phyloP scores from a whole-genome alignment of 2,329 filamentous ascomycete genomes.

The Ophiosphaerella narmari region DNA sequence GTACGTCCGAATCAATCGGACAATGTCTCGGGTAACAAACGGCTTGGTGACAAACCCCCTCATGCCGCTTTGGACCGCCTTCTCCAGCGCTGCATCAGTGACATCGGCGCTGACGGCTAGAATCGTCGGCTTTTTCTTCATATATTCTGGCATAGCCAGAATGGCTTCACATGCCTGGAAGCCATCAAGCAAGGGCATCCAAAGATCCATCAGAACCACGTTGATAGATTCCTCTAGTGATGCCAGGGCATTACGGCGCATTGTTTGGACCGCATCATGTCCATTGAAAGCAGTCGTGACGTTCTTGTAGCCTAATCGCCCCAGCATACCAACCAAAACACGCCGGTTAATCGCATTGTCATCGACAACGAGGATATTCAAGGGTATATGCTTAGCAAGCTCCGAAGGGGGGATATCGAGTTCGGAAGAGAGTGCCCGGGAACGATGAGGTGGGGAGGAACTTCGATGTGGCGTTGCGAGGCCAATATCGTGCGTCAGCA shows the following conservation, averaged over 20 bases:
- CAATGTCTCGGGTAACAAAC: slow-evolving; percentile 66
- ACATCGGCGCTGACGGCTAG: slow-evolving; percentile 71
- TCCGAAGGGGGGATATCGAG: slow-evolving; percentile 17
- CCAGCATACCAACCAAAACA: slow-evolving; percentile 68
- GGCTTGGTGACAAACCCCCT: slow-evolving; percentile 72
- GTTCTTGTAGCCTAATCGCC: slow-evolving; percentile 67
- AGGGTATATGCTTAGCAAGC: slow-evolving; percentile 64
- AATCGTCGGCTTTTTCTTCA: slow-evolving; percentile 48
- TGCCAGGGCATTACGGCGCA: slow-evolving; percentile 49
- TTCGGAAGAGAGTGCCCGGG: slow-evolving; percentile 28
- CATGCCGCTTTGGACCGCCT: slow-evolving; percentile 66
- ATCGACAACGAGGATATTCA: slow-evolving; percentile 72
- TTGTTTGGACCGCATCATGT: slow-evolving; percentile 67
- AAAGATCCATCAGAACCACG: slow-evolving; percentile 73
- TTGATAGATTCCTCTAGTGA: slow-evolving; percentile 54
- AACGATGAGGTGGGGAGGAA: slow-evolving; percentile 32
- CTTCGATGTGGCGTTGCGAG: slow-evolving; percentile 36
- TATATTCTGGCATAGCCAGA: slow-evolving; percentile 52
- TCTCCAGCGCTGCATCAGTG: slow-evolving; percentile 65
- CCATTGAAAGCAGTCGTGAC: slow-evolving; percentile 71
- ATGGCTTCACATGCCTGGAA: slow-evolving; percentile 71
- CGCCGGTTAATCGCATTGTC: slow-evolving; percentile 75
- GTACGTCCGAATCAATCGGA: slow-evolving; percentile 61
- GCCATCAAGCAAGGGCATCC: slow-evolving; percentile 77
- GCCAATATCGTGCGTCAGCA: slow-evolving; percentile 13